These are phyloP conservation scores for Fusarium ramigenum DNA, from an alignment of 2,329 filamentous ascomycete genomes.

Conservation along the genomic window DNA sequence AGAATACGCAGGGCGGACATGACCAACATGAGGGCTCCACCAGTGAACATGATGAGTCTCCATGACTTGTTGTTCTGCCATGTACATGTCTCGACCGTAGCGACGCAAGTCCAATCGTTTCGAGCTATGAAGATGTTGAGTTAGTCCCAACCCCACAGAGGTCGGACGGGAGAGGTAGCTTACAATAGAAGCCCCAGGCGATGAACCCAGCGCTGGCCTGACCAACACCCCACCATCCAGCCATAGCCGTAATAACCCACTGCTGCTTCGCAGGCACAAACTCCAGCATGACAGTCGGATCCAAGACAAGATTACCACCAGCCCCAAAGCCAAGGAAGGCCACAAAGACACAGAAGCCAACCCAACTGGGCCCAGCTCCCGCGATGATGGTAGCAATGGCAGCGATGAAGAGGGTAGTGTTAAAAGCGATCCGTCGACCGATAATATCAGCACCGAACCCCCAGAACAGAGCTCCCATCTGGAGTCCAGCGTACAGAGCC, in stretches of 20 bases:
- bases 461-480: constrained; percentile 8
- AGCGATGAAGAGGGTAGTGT: not conserved
- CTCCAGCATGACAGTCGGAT: not conserved
- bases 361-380: not conserved
- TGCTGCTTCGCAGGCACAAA: not conserved
- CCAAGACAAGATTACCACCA: not conserved
- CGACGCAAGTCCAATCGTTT: constrained; percentile 7
- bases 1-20: not conserved
- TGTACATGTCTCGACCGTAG: not conserved
- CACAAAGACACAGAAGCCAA: not conserved
- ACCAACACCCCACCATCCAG: constrained; percentile 6
- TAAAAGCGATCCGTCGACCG: not conserved
- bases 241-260: constrained; percentile 5
- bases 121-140: not conserved
- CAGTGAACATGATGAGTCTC: constrained; percentile 8
- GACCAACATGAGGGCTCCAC: constrained; percentile 1
- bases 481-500: not conserved
- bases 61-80: not conserved
- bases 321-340: not conserved
- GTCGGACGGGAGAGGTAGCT: not conserved
- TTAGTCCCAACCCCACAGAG: fast-evolving
- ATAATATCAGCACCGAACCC: not conserved
- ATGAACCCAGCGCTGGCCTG: not conserved
- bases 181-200: constrained; percentile 1
- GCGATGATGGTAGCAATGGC: not conserved